Evolutionary conservation across 169 alveolate species (phyloP).

Genomic region (Miamiensis avidus): DNA sequence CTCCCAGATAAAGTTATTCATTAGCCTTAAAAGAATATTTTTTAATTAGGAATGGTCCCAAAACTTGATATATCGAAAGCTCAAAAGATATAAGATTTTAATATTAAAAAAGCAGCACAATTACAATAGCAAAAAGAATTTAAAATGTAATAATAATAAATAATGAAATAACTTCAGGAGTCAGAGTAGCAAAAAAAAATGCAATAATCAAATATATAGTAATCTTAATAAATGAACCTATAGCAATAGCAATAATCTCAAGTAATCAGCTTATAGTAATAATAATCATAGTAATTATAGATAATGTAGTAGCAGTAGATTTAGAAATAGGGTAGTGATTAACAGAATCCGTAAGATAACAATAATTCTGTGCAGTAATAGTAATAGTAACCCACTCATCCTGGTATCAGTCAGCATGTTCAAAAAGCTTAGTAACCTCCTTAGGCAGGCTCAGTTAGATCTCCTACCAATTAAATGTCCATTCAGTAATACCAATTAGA

Average conservation of each 20-base stretch:
- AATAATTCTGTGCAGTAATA: too few species aligned
- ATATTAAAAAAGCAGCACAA: background rate
- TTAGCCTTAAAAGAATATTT: background rate
- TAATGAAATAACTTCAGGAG: background rate
- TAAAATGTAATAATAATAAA: background rate
- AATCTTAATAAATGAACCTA: too few species aligned
- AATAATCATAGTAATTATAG: background rate
- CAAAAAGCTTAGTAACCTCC: too few species aligned
- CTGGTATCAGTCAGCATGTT: too few species aligned
- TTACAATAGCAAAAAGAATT: background rate
- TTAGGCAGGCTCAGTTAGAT: too few species aligned
- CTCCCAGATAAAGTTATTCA: background rate
- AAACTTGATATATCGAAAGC: background rate
- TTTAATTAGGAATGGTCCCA: background rate
- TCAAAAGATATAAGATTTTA: background rate
- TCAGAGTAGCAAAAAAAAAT: background rate
- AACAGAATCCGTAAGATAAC: too few species aligned
- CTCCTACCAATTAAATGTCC: background rate
- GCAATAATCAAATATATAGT: too few species aligned
- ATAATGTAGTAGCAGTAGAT: background rate
- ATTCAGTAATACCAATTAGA: background rate
- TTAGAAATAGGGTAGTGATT: too few species aligned
- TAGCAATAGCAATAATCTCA: background rate
- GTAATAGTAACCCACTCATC: too few species aligned
- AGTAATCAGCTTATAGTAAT: too few species aligned